A percentile compares a stretch with the other conserved stretches of the same genome.
Evolutionary conservation across 352 stramenopile genomes (phyloP).

Genomic region (Globisporangium spinosum): DNA sequence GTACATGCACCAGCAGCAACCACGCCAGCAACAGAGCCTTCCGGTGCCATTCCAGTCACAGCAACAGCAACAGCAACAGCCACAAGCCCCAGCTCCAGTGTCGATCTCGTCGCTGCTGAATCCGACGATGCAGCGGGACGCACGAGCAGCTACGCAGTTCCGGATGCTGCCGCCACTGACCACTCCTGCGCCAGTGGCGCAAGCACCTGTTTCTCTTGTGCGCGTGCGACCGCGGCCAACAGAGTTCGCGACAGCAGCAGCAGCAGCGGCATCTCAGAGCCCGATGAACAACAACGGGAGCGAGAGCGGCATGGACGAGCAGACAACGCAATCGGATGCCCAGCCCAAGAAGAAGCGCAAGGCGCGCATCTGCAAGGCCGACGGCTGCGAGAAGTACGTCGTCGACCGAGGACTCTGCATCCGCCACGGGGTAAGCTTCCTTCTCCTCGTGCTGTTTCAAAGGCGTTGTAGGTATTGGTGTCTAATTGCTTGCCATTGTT

Average conservation of each 20-base stretch:
- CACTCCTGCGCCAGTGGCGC: not conserved
- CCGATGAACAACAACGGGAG: conserved; percentile 3
- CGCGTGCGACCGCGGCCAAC: not conserved
- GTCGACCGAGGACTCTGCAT: conserved; percentile 45
- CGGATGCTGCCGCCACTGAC: not conserved
- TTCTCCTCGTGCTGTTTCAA: not conserved
- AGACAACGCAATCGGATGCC: not conserved
- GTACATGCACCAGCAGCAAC: not conserved
- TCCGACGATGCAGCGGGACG: conserved; percentile 3
- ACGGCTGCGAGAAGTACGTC: conserved; percentile 43
- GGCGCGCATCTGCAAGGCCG: conserved; percentile 34
- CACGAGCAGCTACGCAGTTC: not conserved
- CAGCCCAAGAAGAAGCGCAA: conserved; percentile 42
- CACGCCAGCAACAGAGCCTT: not conserved
- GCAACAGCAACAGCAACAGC: not conserved
- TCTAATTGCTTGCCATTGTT: not conserved
- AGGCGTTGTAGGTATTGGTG: not conserved
- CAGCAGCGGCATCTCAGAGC: not conserved
- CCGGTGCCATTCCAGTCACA: conserved; percentile 4
- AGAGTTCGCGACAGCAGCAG: not conserved
- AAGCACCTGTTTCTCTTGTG: not conserved
- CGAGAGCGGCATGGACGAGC: not conserved
- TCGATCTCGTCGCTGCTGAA: conserved; percentile 18
- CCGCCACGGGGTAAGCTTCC: conserved; percentile 29
- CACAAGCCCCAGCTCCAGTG: conserved; percentile 3